Evolutionary conservation across 1,284 basidiomycete genomes (phyloP).

Genomic region (Rhodotorula mucilaginosa): DNA sequence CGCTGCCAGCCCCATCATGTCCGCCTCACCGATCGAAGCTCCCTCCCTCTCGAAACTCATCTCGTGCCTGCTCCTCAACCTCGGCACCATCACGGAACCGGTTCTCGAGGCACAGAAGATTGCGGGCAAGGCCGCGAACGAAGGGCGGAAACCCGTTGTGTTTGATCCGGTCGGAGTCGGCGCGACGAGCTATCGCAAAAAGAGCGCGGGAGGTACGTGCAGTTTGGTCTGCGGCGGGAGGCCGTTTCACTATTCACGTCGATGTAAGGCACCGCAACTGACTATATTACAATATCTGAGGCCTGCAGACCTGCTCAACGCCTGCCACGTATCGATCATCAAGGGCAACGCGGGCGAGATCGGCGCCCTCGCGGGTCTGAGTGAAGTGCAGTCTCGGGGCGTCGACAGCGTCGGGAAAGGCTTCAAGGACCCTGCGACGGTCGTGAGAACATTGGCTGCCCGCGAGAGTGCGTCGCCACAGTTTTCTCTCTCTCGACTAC

Average conservation of each 20-base stretch:
- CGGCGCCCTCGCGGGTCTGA: conserved; percentile 67
- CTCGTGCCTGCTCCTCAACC: conserved; percentile 78
- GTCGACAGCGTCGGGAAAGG: conserved; percentile 79
- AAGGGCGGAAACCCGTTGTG: conserved; percentile 72
- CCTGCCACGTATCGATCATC: conserved; percentile 85
- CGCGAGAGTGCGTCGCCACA: conserved; percentile 63
- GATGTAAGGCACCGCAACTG: neutral
- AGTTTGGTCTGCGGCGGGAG: neutral
- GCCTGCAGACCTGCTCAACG: conserved; percentile 65
- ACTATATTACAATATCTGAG: neutral
- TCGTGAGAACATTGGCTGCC: conserved; percentile 69
- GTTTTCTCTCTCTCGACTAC: too few species aligned
- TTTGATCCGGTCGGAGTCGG: conserved; percentile 95
- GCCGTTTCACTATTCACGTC: too few species aligned
- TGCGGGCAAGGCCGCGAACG: conserved; percentile 72
- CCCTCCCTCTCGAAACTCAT: conserved; percentile 69
- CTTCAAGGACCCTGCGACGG: conserved; percentile 68
- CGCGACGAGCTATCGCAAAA: conserved; percentile 70
- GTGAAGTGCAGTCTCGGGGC: conserved; percentile 77
- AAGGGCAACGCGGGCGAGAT: conserved; percentile 94
- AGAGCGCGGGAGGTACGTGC: conserved; percentile 53
- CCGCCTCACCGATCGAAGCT: conserved; percentile 77
- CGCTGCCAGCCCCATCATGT: conserved; percentile 84
- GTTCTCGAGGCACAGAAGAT: conserved; percentile 69
- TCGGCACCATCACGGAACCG: conserved; percentile 74